Base-by-base conservation (phyloP, 73 alveolate genomes). In the Paraurostyla sp. region DNA sequence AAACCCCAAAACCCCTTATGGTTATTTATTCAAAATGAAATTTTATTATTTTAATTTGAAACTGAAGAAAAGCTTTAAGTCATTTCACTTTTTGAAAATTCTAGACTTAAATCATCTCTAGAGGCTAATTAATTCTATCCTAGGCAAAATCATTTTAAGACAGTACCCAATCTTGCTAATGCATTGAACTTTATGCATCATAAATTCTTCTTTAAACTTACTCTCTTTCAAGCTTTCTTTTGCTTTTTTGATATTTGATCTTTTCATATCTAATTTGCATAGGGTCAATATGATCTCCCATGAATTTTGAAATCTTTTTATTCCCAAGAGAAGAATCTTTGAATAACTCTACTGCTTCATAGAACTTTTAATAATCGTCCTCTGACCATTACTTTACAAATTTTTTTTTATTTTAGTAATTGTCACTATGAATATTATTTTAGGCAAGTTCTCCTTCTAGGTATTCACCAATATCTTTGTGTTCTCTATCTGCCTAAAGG, bases 261-360 rank as follows among this genome's bases (percentile, higher is more conserved):
- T 76, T 87, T 33, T 76, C 90, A 27, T 59, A 45, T 32, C 88
- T 42, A 20, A 85, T 52, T 29, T 87, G 76, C 0, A 68, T 76
- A n/a, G 89, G 94, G 84, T 90, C 93, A 9, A 90, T 84, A 84
- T 90, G 95, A 23, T 43, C 80, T 30, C 95, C 95, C 93, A 90
- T 90, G 49, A 43, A 90, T 78, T 90, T 90, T 42, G 93, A 89
- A 42, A 90, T 90, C 57, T 84, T 90, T 80, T 83, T 90, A 51
- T 90, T 90, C 0, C 89, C 89, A 9, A 84, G 80, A 29, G 36
- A 84, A 16, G 84, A 43, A 36, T 80, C 82, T 43, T 62, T 80
- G 75, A 48, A 89, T 1, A 48, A 33, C 41, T 89, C 85, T 0
- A 89, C 78, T 6, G 91, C 95, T 60, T 59, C 88, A 58, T 63